phyloP scores from a whole-genome alignment of 106 monocot genomes.

The Triglochin maritima region DNA sequence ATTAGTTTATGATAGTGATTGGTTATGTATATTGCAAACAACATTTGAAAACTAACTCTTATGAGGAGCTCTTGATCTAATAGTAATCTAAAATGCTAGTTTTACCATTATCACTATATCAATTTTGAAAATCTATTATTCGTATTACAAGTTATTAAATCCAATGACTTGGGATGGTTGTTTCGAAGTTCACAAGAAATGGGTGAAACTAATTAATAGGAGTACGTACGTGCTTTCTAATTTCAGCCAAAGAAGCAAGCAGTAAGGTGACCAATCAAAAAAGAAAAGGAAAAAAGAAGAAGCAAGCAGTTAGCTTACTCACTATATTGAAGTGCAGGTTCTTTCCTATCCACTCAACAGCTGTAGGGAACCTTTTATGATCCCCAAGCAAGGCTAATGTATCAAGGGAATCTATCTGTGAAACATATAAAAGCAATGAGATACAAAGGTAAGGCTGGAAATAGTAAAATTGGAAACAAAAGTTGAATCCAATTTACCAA shows the following conservation, averaged over 20 bases:
- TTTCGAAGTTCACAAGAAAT: too few relatives aligned
- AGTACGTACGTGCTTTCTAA: too few relatives aligned
- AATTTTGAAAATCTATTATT: too few relatives aligned
- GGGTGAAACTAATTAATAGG: too few relatives aligned
- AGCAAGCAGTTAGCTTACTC: constrained; percentile 12
- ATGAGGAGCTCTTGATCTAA: too few relatives aligned
- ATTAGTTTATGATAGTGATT: too few relatives aligned
- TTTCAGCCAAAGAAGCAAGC: neutral
- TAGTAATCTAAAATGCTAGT: too few relatives aligned
- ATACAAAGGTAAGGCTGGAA: neutral
- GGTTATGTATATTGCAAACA: too few relatives aligned
- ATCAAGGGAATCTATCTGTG: constrained; percentile 94
- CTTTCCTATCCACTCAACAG: constrained; percentile 80
- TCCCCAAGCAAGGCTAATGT: constrained; percentile 93
- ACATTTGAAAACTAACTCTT: too few relatives aligned
- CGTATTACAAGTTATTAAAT: too few relatives aligned
- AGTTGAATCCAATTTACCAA: constrained; percentile 39
- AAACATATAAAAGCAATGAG: constrained; percentile 11
- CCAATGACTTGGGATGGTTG: too few relatives aligned
- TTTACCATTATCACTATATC: too few relatives aligned
- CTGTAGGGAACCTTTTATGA: constrained; percentile 51
- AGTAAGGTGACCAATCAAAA: neutral
- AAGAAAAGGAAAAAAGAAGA: neutral
- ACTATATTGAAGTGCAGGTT: constrained; percentile 90
- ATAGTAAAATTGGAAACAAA: neutral